A percentile compares a stretch with the other conserved stretches of the same genome.
Conservation (phyloP, 148 eudicot genomes). For the Arbutus unedo region DNA sequence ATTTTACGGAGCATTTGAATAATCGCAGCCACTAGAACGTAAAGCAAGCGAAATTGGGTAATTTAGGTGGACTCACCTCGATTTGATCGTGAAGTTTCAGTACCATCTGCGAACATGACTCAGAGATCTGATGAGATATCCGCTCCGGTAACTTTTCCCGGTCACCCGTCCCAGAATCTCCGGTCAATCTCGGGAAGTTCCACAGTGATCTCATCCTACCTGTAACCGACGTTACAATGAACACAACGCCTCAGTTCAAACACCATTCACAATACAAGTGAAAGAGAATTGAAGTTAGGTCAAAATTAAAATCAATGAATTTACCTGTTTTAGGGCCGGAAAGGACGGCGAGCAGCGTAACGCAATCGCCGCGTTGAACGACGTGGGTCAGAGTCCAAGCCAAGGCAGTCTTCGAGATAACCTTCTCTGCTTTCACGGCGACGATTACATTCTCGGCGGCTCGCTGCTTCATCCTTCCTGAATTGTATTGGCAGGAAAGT, state of each 20-base stretch:
- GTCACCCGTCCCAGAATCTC: slow-evolving; percentile 45
- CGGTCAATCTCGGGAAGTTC: slow-evolving; percentile 46
- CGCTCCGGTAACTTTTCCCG: slow-evolving; percentile 51
- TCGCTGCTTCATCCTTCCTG: slow-evolving; percentile 3
- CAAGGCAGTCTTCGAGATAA: slow-evolving; percentile 56
- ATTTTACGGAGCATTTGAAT: background rate
- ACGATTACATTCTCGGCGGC: slow-evolving; percentile 55
- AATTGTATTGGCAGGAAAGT: slow-evolving; percentile 31
- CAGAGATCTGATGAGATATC: slow-evolving; percentile 59
- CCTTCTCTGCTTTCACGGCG: slow-evolving; percentile 73
- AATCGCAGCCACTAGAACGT: background rate
- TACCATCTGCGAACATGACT: slow-evolving; percentile 81
- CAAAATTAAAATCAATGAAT: background rate
- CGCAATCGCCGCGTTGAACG: slow-evolving; percentile 64
- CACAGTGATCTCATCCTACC: slow-evolving; percentile 54
- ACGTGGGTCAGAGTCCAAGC: slow-evolving; percentile 87
- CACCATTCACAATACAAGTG: background rate
- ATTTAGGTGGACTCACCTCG: slow-evolving; percentile 38
- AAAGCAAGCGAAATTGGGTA: background rate
- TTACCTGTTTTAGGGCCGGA: slow-evolving; percentile 39
- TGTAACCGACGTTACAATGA: slow-evolving; percentile 11
- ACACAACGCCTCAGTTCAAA: background rate
- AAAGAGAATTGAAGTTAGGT: background rate
- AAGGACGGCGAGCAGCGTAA: slow-evolving; percentile 72
- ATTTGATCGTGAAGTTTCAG: slow-evolving; percentile 64